Evolutionary conservation across 345 rosid species (phyloP).

Genomic region (Eucalyptus lansdowneana): DNA sequence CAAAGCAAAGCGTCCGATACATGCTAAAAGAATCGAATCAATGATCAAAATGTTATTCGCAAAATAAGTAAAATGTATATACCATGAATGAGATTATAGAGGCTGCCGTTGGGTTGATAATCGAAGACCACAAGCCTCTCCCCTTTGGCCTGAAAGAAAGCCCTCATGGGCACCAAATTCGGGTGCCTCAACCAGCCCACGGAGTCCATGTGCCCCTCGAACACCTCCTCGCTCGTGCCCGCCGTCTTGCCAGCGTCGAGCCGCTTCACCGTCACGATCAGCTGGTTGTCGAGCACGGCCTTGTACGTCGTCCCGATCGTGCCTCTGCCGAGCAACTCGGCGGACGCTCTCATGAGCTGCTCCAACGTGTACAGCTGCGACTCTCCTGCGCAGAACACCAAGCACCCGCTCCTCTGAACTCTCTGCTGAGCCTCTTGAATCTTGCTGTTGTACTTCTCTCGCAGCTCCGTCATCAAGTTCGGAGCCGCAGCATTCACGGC

Average conservation of each 20-base stretch:
- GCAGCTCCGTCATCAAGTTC: not conserved
- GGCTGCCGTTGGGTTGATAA: conserved; percentile 85
- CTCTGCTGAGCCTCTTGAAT: not conserved
- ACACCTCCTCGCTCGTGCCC: conserved; percentile 45
- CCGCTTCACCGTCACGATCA: conserved; percentile 79
- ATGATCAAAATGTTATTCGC: not conserved
- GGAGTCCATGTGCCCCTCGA: conserved; percentile 64
- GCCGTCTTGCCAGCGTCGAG: conserved; percentile 67
- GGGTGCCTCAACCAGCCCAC: conserved; percentile 62
- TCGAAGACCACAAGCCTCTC: conserved; percentile 81
- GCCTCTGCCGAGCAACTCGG: conserved; percentile 91
- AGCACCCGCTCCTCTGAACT: not conserved
- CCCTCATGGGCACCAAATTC: conserved; percentile 62
- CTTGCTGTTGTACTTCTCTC: not conserved
- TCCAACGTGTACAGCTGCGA: conserved; percentile 46
- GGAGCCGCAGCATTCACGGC: not conserved
- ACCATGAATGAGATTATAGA: conserved; percentile 92
- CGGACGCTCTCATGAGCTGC: conserved; percentile 88
- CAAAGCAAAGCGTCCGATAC: not conserved
- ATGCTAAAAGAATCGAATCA: not conserved
- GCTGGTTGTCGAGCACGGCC: conserved; percentile 66
- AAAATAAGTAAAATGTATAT: not conserved
- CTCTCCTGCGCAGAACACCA: conserved; percentile 31
- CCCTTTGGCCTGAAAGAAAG: conserved; percentile 77
- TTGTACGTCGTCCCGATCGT: conserved; percentile 73